Base-by-base conservation (phyloP, 176 grass and related monocot species). In the Microstegium vimineum region DNA sequence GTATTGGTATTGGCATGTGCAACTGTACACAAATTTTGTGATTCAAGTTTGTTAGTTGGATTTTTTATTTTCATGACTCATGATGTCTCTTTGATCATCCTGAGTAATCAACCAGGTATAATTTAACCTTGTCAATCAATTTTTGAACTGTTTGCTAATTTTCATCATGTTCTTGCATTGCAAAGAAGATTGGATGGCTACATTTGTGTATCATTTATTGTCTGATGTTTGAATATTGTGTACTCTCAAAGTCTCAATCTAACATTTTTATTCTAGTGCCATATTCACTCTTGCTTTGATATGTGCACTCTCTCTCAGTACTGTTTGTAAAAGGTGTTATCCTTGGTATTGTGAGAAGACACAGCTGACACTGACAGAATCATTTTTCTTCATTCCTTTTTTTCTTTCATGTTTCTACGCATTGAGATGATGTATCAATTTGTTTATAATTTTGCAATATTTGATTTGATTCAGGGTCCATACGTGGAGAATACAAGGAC, bases 381-480 rank as follows among this genome's bases (percentile, higher is more conserved):
- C 20, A 11, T 13, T 38, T 52, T 80, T 26, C n/a, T 25, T 65
- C 31, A 49, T 30, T 34, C n/a, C 22, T 54, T 64, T 42, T 68
- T 42, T 15, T 13, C 9, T 42, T 74, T 74, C 45, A 74, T 74
- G 26, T 73, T 73, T 40, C 66, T 69, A 40, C 66, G 20, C 35
- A 40, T 70, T 70, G 37, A 43, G 37, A 23, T 70, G 38, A 16
- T 43, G 38, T 42, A 27, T 42, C 38, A 62, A 15, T 30, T 62
- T 40, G 56, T 38, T 62, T 42, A 42, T 62, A 59, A 17, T 5
- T 60, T 42, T 72, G 66, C 64, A 75, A 52, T 73, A 65, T 74
- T 67, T 88, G n/a, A 70, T 36, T 82, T 65, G 12, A 87, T 74
- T 15, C 79, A 97, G 91, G 94, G 94, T 28, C 94, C 94, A 14